phyloP scores from a whole-genome alignment of 805 yeast genomes.

The Millerozyma acaciae region DNA sequence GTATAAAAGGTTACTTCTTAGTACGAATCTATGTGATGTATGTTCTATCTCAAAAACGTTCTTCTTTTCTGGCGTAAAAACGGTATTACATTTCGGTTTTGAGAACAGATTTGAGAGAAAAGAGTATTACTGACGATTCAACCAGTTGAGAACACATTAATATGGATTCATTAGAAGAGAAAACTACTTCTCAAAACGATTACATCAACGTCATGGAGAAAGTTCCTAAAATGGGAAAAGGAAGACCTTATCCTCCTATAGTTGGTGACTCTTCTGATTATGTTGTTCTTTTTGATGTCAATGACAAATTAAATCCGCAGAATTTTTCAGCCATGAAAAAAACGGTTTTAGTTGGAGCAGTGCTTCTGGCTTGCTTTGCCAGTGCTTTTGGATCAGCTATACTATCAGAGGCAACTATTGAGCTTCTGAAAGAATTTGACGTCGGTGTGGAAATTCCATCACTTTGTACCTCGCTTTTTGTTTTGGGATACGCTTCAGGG shows the following conservation, averaged over 20 bases:
- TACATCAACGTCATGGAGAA: too few relatives aligned
- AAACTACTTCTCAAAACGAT: too few relatives aligned
- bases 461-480: constrained; percentile 70
- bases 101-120: too few relatives aligned
- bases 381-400: constrained; percentile 70
- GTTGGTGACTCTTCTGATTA: constrained; percentile 46
- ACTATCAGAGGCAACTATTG: constrained; percentile 55
- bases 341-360: constrained; percentile 17
- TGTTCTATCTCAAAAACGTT: too few relatives aligned
- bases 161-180: too few relatives aligned
- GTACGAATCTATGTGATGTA: too few relatives aligned
- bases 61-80: too few relatives aligned
- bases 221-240: constrained; percentile 59
- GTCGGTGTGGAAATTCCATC: constrained; percentile 64
- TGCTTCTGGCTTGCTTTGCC: neutral
- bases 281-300: constrained; percentile 63
- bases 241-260: constrained; percentile 51
- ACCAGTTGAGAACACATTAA: too few relatives aligned
- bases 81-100: too few relatives aligned
- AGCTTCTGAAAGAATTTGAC: constrained; percentile 43
- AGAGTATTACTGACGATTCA: too few relatives aligned
- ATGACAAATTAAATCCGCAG: constrained; percentile 71
- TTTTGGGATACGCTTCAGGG: constrained; percentile 83
- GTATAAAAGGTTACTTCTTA: neutral
- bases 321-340: constrained; percentile 35